Base-by-base conservation (phyloP, 164 flowering plant genomes). In the Nymphaea thermarum region DNA sequence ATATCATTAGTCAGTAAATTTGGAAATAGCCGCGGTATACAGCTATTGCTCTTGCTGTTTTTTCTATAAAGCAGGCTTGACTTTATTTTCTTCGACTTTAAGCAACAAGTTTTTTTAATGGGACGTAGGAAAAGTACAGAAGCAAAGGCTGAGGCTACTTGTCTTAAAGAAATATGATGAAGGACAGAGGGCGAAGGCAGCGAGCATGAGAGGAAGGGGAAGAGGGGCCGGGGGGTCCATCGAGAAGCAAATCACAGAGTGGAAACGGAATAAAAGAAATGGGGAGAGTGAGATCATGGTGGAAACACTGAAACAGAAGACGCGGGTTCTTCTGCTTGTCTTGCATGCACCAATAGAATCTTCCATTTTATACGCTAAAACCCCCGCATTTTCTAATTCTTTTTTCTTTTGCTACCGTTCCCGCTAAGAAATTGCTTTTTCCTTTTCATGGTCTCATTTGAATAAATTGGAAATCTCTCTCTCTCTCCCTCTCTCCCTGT, bases 231-330 rank as follows among this genome's bases (percentile, higher is more conserved):
- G 14, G 57, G 57, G 57, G 57, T 15, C 57, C 57, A 47, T 51
- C 14, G 3, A 15, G 57, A 15, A 51, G 57, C 57, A 51, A 51
- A 51, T 51, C 8, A 51, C 8, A 51, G 57, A 51, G 2, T 3
- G 14, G 3, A 51, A 51, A 8, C 14, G 57, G 14, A 62, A 17
- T 62, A 62, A 17, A 62, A 41, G 42, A 62, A 16, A 55, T 17
- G n/a, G 25, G 25, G 7, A 62, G 64, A 62, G 64, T 62, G 64
- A 62, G 64, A 62, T 62, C 64, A 62, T 62, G 64, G 11, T 17
- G 64, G 64, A 62, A 62, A 41, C 36, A 17, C 10, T 62, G 25
- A 7, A 62, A 62, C 64, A 62, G 7, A 36, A 61, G 64, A 62
- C 11, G 6, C 42, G 18, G 64, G 64, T 41, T 62, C 17, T 62